These are phyloP conservation scores for Verbena officinalis DNA, from an alignment of 257 asterid species.

Conservation along the genomic window DNA sequence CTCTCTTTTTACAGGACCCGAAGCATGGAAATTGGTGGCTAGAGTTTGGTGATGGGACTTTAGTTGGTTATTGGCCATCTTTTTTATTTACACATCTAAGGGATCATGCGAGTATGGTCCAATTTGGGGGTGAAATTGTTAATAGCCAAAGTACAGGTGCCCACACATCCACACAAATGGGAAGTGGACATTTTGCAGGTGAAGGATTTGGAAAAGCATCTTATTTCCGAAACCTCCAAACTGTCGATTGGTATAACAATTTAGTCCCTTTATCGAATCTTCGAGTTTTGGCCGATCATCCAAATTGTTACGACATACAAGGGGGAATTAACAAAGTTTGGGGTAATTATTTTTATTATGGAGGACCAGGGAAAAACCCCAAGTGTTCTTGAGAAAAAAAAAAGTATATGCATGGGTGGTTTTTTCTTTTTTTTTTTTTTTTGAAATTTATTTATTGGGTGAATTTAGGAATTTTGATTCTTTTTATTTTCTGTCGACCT, in stretches of 20 bases:
- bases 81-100: constrained; percentile 51
- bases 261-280: constrained; percentile 54
- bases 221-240: constrained; percentile 53
- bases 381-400: constrained; percentile 39
- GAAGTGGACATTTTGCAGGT: constrained; percentile 66
- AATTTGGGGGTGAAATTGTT: constrained; percentile 58
- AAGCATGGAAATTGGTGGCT: constrained; percentile 75
- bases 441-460: constrained; percentile 4
- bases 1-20: constrained; percentile 61
- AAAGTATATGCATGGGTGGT: background rate
- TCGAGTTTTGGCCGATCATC: constrained; percentile 53
- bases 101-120: constrained; percentile 59
- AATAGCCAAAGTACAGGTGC: constrained; percentile 39
- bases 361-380: constrained; percentile 64
- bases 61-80: constrained; percentile 70
- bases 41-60: constrained; percentile 53
- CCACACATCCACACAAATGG: constrained; percentile 61
- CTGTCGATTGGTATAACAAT: constrained; percentile 57
- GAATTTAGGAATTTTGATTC: constrained; percentile 42
- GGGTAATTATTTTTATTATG: constrained; percentile 62
- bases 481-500: constrained; percentile 41
- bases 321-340: constrained; percentile 54
- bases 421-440: background rate
- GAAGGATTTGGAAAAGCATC: constrained; percentile 66
- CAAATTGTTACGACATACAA: constrained; percentile 53